A percentile compares a stretch with the other conserved stretches of the same genome.
These are phyloP conservation scores for Serendipita sp. DNA, from an alignment of 768 basidiomycete species.

Conservation along the genomic window DNA sequence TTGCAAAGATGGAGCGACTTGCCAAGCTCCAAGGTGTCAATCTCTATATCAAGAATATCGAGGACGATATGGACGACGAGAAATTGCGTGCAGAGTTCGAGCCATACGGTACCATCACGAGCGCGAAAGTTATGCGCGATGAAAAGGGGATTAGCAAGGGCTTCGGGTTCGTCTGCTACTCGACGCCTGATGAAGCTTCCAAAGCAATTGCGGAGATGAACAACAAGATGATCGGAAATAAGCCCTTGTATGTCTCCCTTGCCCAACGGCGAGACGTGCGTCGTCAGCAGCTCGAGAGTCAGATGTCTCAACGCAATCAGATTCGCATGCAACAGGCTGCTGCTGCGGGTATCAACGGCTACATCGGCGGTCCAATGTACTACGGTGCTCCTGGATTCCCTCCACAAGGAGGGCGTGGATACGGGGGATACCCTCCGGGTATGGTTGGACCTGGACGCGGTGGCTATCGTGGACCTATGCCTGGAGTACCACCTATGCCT, in stretches of 20 bases:
- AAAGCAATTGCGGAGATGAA: constrained; percentile 99
- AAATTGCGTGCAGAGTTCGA: constrained; percentile 94
- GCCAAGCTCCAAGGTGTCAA: constrained; percentile 99
- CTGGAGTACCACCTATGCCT: background rate
- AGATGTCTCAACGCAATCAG: constrained; percentile 96
- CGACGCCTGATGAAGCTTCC: constrained; percentile 94
- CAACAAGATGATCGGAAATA: constrained; percentile 98
- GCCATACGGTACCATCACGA: constrained; percentile 92
- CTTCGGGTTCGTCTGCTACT: constrained; percentile 99
- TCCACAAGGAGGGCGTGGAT: constrained; percentile 57
- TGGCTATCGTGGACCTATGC: constrained; percentile 5
- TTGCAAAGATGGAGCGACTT: constrained; percentile 90
- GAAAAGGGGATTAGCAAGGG: constrained; percentile 88
- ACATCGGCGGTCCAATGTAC: constrained; percentile 77
- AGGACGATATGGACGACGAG: constrained; percentile 95
- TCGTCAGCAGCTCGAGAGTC: constrained; percentile 94
- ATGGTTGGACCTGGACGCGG: constrained; percentile 53
- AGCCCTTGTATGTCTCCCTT: constrained; percentile 96
- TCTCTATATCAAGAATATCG: constrained; percentile 98
- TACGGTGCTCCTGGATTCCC: constrained; percentile 68
- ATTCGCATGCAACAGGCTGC: constrained; percentile 93
- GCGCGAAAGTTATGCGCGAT: constrained; percentile 98
- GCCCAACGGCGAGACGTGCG: constrained; percentile 97
- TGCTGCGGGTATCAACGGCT: constrained; percentile 66
- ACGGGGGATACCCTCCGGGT: constrained; percentile 62